Evolutionary conservation across 176 grass and related monocot genomes (phyloP), one percentile per base, ranked within the genome.

Genomic region (Pontederia paniculata): DNA sequence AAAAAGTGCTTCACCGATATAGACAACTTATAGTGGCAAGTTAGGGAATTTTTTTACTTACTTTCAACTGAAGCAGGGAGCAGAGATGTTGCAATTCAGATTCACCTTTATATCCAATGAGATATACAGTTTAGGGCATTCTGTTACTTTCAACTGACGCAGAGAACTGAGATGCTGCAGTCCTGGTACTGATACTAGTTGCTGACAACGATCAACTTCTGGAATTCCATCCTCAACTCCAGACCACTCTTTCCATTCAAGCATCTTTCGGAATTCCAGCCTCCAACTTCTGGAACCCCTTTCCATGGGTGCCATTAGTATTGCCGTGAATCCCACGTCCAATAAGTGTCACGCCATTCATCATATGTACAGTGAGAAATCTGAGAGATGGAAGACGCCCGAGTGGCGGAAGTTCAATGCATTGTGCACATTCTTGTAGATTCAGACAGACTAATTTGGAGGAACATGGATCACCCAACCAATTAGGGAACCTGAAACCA

Each of bases 211-310:
- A 37, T 5, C 28, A 37, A 37, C n/a, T n/a, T n/a, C n/a, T n/a
- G n/a, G n/a, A n/a, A n/a, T 54, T 50, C 20, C 31, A 12, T 52
- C 64, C 63, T 81, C 41, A 25, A 66, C 25, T 54, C 60, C 58
- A 65, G 46, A 54, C 83, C 77, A 86, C 15, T 70, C 64, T 54
- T 73, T 73, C 77, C 73, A 77, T n/a, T 76, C 50, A 10, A 17
- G 44, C 77, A 86, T 74, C 22, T 62, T 11, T 14, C 12, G 11
- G 48, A 81, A 62, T 23, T 77, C 71, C 47, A 81, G 55, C 10
- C 41, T 60, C 62, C 25, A 86, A 58, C n/a, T 21, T 50, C 14
- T 64, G 60, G 59, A 86, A 86, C 17, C 55, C 51, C 44, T 8
- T 71, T 43, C n/a, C 46, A 17, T 48, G 49, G 60, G 12, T 59